Base-by-base conservation (phyloP, 1,284 basidiomycete genomes). In the Boletus semigastroideus region DNA sequence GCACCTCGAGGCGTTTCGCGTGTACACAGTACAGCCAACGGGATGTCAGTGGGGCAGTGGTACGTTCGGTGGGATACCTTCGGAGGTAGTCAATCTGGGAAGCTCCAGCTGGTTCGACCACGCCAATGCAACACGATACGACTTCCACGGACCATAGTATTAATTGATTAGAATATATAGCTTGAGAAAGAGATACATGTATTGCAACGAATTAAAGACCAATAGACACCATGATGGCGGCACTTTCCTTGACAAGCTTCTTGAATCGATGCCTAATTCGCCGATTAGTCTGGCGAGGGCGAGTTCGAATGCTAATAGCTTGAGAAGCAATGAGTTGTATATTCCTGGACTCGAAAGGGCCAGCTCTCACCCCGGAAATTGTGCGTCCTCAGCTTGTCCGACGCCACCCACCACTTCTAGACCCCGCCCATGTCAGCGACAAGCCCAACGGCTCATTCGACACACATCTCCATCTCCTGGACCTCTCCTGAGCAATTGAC, bases 251-350 rank as follows among this genome's bases (percentile, higher is more conserved):
- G 31, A 80, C 71, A 40, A 88, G 58, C 9, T 51, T 61, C 22
- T 69, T 71, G 58, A 84, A 83, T 48, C 73, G 70, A 51, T 70
- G 71, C 52, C 62, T 65, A 41, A 76, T 75, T 25, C 67, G 62
- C 45, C 72, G 70, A 54, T 76, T 72, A 51, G n/a, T n/a, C 73
- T 76, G 12, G 77, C 66, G 7, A 75, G 70, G 11, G 70, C 67
- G 40, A 87, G 66, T 50, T 85, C 79, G 40, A 76, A 74, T 14
- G 67, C 67, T n/a, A 90, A 70, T 46, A 44, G 65, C 51, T 66
- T 74, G 48, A 87, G 60, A 3, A 87, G 42, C 2, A 70, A 55
- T n/a, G 67, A 57, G 3, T n/a, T n/a, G n/a, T n/a, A n/a, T n/a
- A n/a, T n/a, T n/a, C n/a, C n/a, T n/a, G n/a, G n/a, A n/a, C n/a